A percentile compares a stretch with the other conserved stretches of the same genome.
These are phyloP conservation scores for Cucurbita maxima DNA, from an alignment of 306 rosid genomes.

Conservation along the genomic window DNA sequence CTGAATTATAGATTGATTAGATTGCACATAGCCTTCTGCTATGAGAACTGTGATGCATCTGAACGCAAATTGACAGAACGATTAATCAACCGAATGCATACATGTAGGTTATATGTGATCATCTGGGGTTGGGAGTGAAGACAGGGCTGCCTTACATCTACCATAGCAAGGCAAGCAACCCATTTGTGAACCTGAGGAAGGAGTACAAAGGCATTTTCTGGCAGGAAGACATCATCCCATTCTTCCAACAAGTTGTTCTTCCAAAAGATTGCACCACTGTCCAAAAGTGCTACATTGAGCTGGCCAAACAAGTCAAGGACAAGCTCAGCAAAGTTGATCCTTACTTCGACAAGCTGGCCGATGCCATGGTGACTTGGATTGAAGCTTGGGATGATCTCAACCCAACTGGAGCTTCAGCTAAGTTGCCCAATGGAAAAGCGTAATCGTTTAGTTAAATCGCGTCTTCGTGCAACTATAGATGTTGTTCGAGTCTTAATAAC, in stretches of 20 bases:
- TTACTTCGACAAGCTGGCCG: slow-evolving; percentile 55
- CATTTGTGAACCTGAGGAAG: slow-evolving; percentile 60
- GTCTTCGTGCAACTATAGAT: neutral
- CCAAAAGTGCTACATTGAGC: slow-evolving; percentile 76
- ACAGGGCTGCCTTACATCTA: slow-evolving; percentile 74
- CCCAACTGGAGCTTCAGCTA: slow-evolving; percentile 17
- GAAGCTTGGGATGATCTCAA: slow-evolving; percentile 56
- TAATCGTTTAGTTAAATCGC: slow-evolving; percentile 1
- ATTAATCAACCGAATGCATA: neutral
- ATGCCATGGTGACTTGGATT: slow-evolving; percentile 54
- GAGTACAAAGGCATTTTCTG: slow-evolving; percentile 62
- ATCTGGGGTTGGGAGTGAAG: slow-evolving; percentile 78
- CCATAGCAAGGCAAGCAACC: slow-evolving; percentile 56
- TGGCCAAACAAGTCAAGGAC: slow-evolving; percentile 76
- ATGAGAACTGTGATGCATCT: neutral
- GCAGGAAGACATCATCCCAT: slow-evolving; percentile 69
- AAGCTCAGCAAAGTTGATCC: slow-evolving; percentile 68
- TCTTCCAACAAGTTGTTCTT: slow-evolving; percentile 38
- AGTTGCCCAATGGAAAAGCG: slow-evolving; percentile 22
- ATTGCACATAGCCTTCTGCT: neutral
- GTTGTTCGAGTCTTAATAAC: neutral
- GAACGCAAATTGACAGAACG: neutral
- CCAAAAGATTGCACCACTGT: slow-evolving; percentile 73
- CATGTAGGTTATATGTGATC: slow-evolving; percentile 56
- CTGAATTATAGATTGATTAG: neutral